These are phyloP conservation scores for Barnettozyma pratensis DNA, from an alignment of 805 yeast species.

Conservation along the genomic window DNA sequence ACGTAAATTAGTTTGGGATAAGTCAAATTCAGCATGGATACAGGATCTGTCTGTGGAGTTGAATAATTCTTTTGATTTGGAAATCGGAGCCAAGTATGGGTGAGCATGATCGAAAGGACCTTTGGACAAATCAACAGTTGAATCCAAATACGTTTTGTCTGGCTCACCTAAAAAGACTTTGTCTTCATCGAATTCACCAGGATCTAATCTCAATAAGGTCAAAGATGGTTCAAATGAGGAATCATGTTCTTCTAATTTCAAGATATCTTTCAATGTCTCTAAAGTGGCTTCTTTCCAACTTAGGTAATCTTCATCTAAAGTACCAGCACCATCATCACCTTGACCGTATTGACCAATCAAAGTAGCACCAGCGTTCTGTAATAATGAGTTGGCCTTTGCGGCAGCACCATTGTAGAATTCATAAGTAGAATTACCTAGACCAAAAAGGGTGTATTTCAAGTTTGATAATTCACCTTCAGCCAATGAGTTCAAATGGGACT, in stretches of 20 bases:
- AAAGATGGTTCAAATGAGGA: slow-evolving; percentile 70
- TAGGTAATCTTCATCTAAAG: slow-evolving; percentile 92
- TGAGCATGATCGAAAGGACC: slow-evolving; percentile 81
- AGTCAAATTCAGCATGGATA: slow-evolving; percentile 85
- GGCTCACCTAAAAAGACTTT: slow-evolving; percentile 82
- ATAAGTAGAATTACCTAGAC: slow-evolving; percentile 92
- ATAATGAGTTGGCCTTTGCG: slow-evolving; percentile 46
- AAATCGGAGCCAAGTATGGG: slow-evolving; percentile 75
- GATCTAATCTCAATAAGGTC: slow-evolving; percentile 35
- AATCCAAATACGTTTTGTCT: slow-evolving; percentile 31
- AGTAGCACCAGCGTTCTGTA: slow-evolving; percentile 63
- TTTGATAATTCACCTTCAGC: slow-evolving; percentile 52
- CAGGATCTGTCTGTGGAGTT: slow-evolving; percentile 63
- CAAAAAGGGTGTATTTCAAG: slow-evolving; percentile 72
- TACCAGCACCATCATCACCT: slow-evolving; percentile 94
- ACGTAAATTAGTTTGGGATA: slow-evolving; percentile 65
- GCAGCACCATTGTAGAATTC: slow-evolving; percentile 88
- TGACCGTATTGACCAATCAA: slow-evolving; percentile 74
- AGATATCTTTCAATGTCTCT: slow-evolving; percentile 55
- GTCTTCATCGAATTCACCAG: slow-evolving; percentile 31
- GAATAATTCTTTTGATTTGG: slow-evolving; percentile 65
- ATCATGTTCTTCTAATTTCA: slow-evolving; percentile 76
- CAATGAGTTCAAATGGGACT: slow-evolving; percentile 53
- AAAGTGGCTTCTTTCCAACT: slow-evolving; percentile 85
- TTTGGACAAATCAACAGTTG: slow-evolving; percentile 31